A percentile compares a stretch with the other conserved stretches of the same genome.
phyloP scores from a whole-genome alignment of 352 stramenopile species.

The Phytopythium delawarense region DNA sequence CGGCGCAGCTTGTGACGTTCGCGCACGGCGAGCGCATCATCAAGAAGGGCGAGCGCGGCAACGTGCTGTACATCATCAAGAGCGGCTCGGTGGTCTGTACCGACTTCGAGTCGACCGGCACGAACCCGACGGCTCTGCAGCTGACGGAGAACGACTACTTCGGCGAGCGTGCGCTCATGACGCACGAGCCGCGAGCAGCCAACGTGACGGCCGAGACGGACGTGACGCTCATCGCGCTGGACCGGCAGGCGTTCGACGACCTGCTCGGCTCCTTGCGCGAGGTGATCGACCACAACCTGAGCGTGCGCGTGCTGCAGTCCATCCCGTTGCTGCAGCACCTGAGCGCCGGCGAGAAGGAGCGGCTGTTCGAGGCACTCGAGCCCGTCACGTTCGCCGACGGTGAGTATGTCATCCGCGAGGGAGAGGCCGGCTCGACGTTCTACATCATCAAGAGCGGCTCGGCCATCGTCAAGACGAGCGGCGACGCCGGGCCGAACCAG shows the following conservation, averaged over 20 bases:
- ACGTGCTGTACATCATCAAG: slow-evolving; percentile 88
- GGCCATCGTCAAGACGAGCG: slow-evolving; percentile 44
- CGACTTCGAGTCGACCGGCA: slow-evolving; percentile 36
- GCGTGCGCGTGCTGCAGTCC: slow-evolving; percentile 68
- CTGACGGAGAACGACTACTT: slow-evolving; percentile 87
- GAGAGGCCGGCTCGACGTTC: slow-evolving; percentile 65
- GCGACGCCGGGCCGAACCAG: slow-evolving; percentile 24
- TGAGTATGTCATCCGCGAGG: slow-evolving; percentile 56
- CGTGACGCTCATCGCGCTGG: slow-evolving; percentile 77
- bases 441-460: slow-evolving; percentile 82
- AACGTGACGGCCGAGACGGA: slow-evolving; percentile 84
- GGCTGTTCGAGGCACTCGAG: slow-evolving; percentile 55
- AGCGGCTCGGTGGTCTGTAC: slow-evolving; percentile 55
- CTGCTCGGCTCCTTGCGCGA: slow-evolving; percentile 90
- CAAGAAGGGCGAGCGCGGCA: slow-evolving; percentile 72
- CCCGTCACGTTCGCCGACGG: slow-evolving; percentile 49
- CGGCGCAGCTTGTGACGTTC: slow-evolving; percentile 67
- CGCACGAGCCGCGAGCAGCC: slow-evolving; percentile 80
- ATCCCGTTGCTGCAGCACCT: slow-evolving; percentile 75
- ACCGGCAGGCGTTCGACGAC: slow-evolving; percentile 92
- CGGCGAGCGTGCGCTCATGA: slow-evolving; percentile 90
- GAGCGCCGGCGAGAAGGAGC: slow-evolving; percentile 48
- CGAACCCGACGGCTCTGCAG: slow-evolving; percentile 23
- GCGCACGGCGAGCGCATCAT: slow-evolving; percentile 73
- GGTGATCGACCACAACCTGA: slow-evolving; percentile 88